Percentiles rank a stretch among this genome's conserved stretches.
Conservation (phyloP, 139 green algal species). For the Ettlia oleoabundans region DNA sequence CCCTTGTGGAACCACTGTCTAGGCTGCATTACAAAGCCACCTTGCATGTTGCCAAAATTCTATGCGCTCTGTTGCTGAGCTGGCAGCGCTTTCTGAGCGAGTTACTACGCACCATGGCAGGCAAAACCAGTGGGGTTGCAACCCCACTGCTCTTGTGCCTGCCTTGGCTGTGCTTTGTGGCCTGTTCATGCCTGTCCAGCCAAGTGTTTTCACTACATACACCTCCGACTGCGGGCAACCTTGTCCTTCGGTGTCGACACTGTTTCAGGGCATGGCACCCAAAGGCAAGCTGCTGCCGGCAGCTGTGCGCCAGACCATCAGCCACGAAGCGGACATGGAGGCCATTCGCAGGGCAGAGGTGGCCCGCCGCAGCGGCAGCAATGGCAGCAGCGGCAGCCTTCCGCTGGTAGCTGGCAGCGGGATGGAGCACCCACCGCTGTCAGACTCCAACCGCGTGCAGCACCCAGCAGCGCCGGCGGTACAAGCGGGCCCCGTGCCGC, state of each 20-base stretch:
- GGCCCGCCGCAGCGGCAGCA: background rate
- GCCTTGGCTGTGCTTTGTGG: background rate
- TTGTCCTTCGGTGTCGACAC: background rate
- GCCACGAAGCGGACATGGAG: conserved; percentile 70
- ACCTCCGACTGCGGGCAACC: too few relatives aligned
- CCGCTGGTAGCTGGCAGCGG: background rate
- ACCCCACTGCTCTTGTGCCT: background rate
- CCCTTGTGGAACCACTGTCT: too few relatives aligned
- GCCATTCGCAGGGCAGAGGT: conserved; percentile 67
- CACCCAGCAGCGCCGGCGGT: background rate
- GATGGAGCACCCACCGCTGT: background rate
- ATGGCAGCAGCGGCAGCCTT: background rate
- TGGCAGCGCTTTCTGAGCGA: too few relatives aligned
- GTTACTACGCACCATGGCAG: too few relatives aligned
- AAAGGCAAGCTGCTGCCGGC: conserved; percentile 49
- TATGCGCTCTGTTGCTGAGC: too few relatives aligned
- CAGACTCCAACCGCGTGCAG: too few relatives aligned
- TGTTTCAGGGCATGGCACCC: conserved; percentile 29
- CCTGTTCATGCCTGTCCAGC: too few relatives aligned
- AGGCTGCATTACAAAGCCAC: too few relatives aligned
- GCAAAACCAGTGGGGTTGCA: background rate
- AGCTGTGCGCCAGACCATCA: conserved; percentile 79
- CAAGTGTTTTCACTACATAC: too few relatives aligned
- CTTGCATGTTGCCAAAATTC: too few relatives aligned
- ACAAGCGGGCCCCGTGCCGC: conserved; percentile 12